Conservation (phyloP, 2,329 filamentous ascomycete genomes). For the Penicillium freii region DNA sequence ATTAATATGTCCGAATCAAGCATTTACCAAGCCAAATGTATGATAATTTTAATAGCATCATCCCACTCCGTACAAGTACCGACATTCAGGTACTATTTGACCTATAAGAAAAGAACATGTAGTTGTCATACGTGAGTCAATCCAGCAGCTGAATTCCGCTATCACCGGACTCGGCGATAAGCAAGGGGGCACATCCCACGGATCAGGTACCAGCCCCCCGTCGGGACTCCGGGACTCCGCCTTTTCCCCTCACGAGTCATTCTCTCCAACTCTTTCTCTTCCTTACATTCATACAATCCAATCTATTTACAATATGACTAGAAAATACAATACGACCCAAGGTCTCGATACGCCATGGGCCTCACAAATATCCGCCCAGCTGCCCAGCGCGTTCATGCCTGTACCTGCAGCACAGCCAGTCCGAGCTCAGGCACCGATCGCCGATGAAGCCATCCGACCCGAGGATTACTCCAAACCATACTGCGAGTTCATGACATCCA, state of each 20-base stretch:
- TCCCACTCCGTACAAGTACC: background rate
- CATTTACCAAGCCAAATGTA: background rate
- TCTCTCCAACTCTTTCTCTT: slow-evolving; percentile 8
- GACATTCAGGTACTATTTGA: background rate
- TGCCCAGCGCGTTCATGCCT: slow-evolving; percentile 23
- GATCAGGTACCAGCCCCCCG: slow-evolving; percentile 14
- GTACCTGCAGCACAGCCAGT: slow-evolving; percentile 15
- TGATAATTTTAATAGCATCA: background rate
- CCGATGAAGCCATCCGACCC: slow-evolving; percentile 31
- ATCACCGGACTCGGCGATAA: slow-evolving; percentile 21
- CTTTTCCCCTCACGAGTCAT: slow-evolving; percentile 21
- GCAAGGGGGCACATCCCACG: slow-evolving; percentile 11
- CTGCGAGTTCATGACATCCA: slow-evolving; percentile 79
- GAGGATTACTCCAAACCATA: slow-evolving; percentile 79
- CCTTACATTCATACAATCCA: background rate
- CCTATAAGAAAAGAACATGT: background rate
- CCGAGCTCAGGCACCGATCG: slow-evolving; percentile 16
- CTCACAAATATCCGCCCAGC: slow-evolving; percentile 29
- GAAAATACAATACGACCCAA: slow-evolving; percentile 24
- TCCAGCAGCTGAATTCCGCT: background rate
- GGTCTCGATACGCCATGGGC: slow-evolving; percentile 33
- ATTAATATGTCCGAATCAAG: background rate
- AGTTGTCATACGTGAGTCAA: background rate
- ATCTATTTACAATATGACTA: slow-evolving; percentile 30
- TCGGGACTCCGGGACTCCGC: slow-evolving; percentile 18